Conservation (phyloP, 2,329 filamentous ascomycete genomes). For the Fusarium sp. region DNA sequence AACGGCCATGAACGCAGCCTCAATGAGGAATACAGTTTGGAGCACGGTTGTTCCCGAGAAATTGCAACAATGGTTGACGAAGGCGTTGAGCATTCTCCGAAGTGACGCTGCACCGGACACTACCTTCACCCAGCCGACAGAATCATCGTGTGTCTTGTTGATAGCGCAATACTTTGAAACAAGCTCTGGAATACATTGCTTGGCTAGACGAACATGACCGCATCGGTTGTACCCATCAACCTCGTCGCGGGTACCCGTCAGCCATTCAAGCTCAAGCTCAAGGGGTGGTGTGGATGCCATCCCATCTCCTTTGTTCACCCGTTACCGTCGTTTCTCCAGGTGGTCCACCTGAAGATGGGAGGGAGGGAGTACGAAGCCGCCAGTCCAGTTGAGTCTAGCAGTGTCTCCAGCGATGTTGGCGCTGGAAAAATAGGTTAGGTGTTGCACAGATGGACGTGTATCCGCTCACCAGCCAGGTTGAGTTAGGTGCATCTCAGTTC, state of each 20-base stretch:
- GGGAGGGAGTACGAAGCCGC: constrained; percentile 29
- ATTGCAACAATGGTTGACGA: constrained; percentile 4
- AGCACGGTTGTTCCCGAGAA: constrained; percentile 7
- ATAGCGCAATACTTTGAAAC: constrained; percentile 29
- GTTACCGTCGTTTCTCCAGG: constrained; percentile 3
- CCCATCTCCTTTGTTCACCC: constrained; percentile 33
- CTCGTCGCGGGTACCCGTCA: constrained; percentile 27
- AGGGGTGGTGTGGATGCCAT: constrained; percentile 28
- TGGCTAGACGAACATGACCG: not conserved
- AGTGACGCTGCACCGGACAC: constrained; percentile 4
- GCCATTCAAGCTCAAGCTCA: constrained; percentile 4
- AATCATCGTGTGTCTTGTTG: constrained; percentile 28
- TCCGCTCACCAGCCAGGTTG: constrained; percentile 33
- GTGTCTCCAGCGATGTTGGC: not conserved
- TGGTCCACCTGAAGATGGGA: constrained; percentile 27
- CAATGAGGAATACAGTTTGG: constrained; percentile 18
- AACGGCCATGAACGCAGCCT: constrained; percentile 21
- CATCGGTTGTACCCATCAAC: constrained; percentile 22
- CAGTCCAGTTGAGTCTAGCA: not conserved
- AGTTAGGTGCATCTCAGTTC: constrained; percentile 34
- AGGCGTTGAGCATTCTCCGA: constrained; percentile 26
- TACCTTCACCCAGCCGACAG: constrained; percentile 12
- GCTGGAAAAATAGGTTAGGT: constrained; percentile 30
- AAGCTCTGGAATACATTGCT: constrained; percentile 18
- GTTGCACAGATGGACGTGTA: constrained; percentile 24